These are phyloP conservation scores for Metschnikowia lochheadii DNA, from an alignment of 805 yeast species.

Conservation along the genomic window DNA sequence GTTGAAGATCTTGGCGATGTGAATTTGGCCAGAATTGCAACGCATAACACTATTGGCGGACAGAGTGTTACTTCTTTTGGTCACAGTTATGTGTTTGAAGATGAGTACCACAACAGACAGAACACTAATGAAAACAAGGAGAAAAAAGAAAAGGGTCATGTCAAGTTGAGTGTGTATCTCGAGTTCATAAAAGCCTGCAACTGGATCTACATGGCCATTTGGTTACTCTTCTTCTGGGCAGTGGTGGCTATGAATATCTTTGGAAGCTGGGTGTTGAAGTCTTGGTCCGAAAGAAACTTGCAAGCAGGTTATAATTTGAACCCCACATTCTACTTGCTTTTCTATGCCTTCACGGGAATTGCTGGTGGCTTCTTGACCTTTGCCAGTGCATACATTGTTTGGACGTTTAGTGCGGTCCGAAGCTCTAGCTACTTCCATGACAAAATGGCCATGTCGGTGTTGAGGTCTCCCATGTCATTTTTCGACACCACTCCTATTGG, in stretches of 20 bases:
- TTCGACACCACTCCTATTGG: conserved; percentile 42
- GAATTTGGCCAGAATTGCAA: conserved; percentile 15
- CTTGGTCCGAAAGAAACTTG: conserved; percentile 35
- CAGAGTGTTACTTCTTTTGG: conserved; percentile 34
- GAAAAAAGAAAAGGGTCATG: conserved; percentile 22
- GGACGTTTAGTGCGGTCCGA: conserved; percentile 28
- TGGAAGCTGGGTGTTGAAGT: conserved; percentile 29
- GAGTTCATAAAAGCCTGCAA: conserved; percentile 34
- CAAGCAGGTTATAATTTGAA: conserved; percentile 22
- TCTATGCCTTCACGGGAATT: conserved; percentile 28
- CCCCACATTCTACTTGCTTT: conserved; percentile 22
- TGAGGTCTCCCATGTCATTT: conserved; percentile 40
- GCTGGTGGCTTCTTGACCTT: conserved; percentile 25
- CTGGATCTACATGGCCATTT: conserved; percentile 20
- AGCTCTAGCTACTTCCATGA: conserved; percentile 35
- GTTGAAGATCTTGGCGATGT: conserved; percentile 15
- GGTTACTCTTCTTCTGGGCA: conserved; percentile 20
- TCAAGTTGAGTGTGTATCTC: conserved; percentile 26
- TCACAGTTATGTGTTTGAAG: conserved; percentile 29
- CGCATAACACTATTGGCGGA: conserved; percentile 18
- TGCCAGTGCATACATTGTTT: conserved; percentile 26
- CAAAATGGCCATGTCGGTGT: conserved; percentile 30
- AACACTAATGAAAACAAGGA: conserved; percentile 12
- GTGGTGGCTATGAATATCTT: conserved; percentile 20
- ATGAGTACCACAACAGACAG: conserved; percentile 21